Evolutionary conservation across 371 early-diverging fungal species (phyloP).

Genomic region (Rhizopus stolonifer): DNA sequence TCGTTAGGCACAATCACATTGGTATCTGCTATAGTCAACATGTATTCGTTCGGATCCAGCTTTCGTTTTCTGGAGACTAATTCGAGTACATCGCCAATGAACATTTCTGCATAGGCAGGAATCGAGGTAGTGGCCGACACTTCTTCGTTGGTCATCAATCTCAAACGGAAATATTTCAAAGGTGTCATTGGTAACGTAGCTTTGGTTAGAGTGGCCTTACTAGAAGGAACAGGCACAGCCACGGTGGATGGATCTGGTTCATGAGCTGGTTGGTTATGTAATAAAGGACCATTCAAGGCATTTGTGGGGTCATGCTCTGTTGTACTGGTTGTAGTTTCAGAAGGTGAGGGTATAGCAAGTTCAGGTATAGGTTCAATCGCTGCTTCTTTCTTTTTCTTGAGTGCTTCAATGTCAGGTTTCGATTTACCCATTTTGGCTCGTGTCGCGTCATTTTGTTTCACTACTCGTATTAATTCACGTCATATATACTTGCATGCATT

Average conservation of each 20-base stretch:
- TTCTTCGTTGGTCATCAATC: conserved; percentile 58
- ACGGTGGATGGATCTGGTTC: conserved; percentile 46
- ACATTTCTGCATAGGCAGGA: conserved; percentile 69
- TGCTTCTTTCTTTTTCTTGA: conserved; percentile 25
- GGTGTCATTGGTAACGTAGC: conserved; percentile 54
- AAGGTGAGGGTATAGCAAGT: background rate
- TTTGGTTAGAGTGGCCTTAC: conserved; percentile 46
- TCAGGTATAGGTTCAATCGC: conserved; percentile 2
- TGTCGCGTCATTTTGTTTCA: conserved; percentile 42
- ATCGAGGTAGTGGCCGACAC: conserved; percentile 86
- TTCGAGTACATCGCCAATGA: conserved; percentile 82
- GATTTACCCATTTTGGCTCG: conserved; percentile 43
- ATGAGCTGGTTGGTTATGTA: conserved; percentile 15
- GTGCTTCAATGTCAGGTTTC: conserved; percentile 29
- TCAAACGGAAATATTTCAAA: conserved; percentile 62
- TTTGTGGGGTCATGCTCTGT: background rate
- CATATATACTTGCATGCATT: conserved; percentile 24
- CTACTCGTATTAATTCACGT: conserved; percentile 3
- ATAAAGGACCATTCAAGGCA: conserved; percentile 21
- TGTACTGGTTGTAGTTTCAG: conserved; percentile 9
- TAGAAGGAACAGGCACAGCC: conserved; percentile 50
- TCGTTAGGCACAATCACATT: conserved; percentile 74
- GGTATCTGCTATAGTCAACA: conserved; percentile 76
- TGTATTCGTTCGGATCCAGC: conserved; percentile 79
- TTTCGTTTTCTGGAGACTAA: conserved; percentile 84